These are phyloP conservation scores for Gigaspora rosea DNA, from an alignment of 192 early-diverging fungal genomes.

Conservation along the genomic window DNA sequence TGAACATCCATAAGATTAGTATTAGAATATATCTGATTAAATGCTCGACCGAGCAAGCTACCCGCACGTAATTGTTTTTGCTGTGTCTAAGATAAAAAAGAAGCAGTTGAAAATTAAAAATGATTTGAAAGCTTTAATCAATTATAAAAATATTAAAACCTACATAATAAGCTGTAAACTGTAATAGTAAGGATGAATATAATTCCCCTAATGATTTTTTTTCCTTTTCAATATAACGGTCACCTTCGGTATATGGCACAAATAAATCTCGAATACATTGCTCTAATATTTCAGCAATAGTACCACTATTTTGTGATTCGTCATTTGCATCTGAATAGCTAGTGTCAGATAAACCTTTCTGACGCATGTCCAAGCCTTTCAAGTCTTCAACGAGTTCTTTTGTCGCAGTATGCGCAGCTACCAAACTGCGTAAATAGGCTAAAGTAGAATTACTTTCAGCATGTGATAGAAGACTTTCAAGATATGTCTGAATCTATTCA, in stretches of 20 bases:
- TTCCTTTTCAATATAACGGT: conserved; percentile 85
- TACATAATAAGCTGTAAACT: conserved; percentile 50
- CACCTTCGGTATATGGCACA: conserved; percentile 88
- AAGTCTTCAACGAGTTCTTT: conserved; percentile 73
- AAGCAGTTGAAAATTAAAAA: neutral
- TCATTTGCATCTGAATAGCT: conserved; percentile 25
- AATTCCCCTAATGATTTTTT: conserved; percentile 66
- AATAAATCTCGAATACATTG: conserved; percentile 94
- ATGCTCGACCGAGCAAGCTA: conserved; percentile 23
- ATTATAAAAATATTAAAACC: neutral
- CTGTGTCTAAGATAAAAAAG: conserved; percentile 19
- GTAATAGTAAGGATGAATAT: conserved; percentile 45
- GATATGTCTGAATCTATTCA: conserved; percentile 79
- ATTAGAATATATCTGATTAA: conserved; percentile 26
- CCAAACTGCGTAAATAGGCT: conserved; percentile 77
- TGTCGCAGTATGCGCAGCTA: conserved; percentile 73
- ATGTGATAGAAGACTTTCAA: conserved; percentile 76
- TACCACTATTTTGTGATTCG: conserved; percentile 39
- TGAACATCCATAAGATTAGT: conserved; percentile 26
- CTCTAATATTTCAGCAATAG: conserved; percentile 74
- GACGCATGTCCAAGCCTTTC: conserved; percentile 58
- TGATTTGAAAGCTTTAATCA: neutral
- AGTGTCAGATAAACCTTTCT: conserved; percentile 41
- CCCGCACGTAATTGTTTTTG: neutral
- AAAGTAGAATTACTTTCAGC: conserved; percentile 74